phyloP scores from a whole-genome alignment of 352 stramenopile genomes.

The Aphanomyces cochlioides region DNA sequence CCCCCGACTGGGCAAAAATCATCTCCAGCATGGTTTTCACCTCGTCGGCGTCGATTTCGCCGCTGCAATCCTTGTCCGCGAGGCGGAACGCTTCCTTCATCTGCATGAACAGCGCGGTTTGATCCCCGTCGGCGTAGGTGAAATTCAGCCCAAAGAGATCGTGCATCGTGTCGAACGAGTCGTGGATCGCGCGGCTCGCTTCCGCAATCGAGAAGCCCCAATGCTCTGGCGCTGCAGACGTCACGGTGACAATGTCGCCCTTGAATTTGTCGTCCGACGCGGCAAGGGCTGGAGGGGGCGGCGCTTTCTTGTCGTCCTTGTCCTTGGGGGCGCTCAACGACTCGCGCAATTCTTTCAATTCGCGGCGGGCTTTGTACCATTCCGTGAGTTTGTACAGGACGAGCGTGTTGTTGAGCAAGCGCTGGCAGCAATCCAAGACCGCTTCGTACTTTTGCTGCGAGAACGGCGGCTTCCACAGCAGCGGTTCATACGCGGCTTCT shows the following conservation, averaged over 20 bases:
- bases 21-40: conserved; percentile 68
- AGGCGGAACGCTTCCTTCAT: conserved; percentile 83
- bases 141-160: conserved; percentile 73
- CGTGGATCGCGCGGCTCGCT: conserved; percentile 49
- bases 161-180: conserved; percentile 69
- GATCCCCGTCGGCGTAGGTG: conserved; percentile 67
- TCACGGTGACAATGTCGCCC: too few relatives aligned
- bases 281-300: too few relatives aligned
- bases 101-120: conserved; percentile 83
- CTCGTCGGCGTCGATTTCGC: conserved; percentile 75
- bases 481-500: conserved; percentile 60
- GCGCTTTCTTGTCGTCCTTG: too few relatives aligned
- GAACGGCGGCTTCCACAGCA: conserved; percentile 65
- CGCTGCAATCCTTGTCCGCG: conserved; percentile 73
- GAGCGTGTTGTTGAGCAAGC: conserved; percentile 80
- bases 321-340: too few relatives aligned
- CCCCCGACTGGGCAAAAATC: conserved; percentile 72
- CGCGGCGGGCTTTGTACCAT: conserved; percentile 65
- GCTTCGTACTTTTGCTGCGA: conserved; percentile 71
- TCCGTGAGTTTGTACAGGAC: conserved; percentile 71
- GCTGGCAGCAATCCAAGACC: conserved; percentile 55
- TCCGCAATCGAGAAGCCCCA: conserved; percentile 43
- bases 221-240: too few relatives aligned
- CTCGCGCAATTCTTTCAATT: not conserved
- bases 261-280: too few relatives aligned